Conservation (phyloP, 139 green algal species). For the Spirogloea muscicola region DNA sequence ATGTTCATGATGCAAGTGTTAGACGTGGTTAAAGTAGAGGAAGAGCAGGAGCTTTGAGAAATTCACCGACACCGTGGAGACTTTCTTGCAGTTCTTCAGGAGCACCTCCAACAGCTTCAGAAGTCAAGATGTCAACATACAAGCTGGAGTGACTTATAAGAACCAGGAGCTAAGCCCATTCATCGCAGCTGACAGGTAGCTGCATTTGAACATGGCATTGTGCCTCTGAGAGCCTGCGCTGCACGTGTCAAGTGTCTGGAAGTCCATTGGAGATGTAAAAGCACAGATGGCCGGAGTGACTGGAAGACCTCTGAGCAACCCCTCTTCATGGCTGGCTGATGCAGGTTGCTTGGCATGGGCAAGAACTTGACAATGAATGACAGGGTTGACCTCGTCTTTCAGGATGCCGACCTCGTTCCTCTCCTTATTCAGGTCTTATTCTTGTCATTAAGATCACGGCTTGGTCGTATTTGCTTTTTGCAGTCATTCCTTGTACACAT, state of each 20-base stretch:
- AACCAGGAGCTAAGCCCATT: slow-evolving; percentile 86
- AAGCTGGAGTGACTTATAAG: slow-evolving; percentile 37
- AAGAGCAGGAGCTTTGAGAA: too few relatives aligned
- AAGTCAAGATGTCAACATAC: slow-evolving; percentile 6
- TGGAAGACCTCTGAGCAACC: too few relatives aligned
- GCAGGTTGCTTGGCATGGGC: not conserved
- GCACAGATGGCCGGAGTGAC: too few relatives aligned
- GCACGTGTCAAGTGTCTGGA: too few relatives aligned
- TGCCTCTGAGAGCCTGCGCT: too few relatives aligned
- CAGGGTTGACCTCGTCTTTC: slow-evolving; percentile 78
- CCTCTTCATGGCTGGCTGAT: too few relatives aligned
- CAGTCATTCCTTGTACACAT: not conserved
- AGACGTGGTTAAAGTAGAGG: too few relatives aligned
- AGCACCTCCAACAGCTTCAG: not conserved
- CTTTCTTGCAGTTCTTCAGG: slow-evolving; percentile 5
- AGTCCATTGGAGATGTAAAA: too few relatives aligned
- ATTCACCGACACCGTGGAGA: too few relatives aligned
- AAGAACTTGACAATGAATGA: slow-evolving; percentile 49
- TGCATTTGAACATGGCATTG: slow-evolving; percentile 56
- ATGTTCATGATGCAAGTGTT: too few relatives aligned
- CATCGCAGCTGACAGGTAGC: slow-evolving; percentile 63
- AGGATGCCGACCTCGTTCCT: slow-evolving; percentile 85
- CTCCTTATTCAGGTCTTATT: slow-evolving; percentile 66
- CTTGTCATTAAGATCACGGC: not conserved
- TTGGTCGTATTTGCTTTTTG: not conserved